phyloP scores from a whole-genome alignment of 306 rosid species.

The cucumber (Cucumis sativus) region DNA sequence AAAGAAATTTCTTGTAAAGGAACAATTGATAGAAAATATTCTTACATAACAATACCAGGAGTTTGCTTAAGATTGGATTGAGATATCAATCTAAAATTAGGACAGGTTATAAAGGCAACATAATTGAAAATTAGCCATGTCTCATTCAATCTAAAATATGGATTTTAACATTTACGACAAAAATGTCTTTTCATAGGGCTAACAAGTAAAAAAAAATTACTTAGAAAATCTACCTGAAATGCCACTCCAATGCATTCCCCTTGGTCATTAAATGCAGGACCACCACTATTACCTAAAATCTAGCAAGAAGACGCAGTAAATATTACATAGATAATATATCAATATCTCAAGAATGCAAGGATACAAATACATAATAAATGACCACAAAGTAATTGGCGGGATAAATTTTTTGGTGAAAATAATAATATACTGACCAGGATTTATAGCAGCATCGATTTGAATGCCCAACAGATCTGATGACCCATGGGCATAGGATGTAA shows the following conservation, averaged over 20 bases:
- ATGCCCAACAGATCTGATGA: constrained; percentile 93
- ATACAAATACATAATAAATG: not conserved
- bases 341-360: not conserved
- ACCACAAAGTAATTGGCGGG: not conserved
- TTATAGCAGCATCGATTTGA: constrained; percentile 98
- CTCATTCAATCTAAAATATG: not conserved
- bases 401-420: not conserved
- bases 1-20: constrained; percentile 39
- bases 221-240: constrained; percentile 79
- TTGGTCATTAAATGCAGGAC: constrained; percentile 91
- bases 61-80: constrained; percentile 4
- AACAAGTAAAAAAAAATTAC: not conserved
- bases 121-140: not conserved
- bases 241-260: constrained; percentile 99
- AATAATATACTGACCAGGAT: constrained; percentile 64
- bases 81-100: not conserved
- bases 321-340: constrained; percentile 17
- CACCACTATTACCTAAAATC: constrained; percentile 97
- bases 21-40: not conserved
- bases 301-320: constrained; percentile 28
- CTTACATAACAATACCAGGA: not conserved
- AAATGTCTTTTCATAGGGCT: not conserved
- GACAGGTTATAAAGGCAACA: not conserved
- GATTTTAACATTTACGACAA: not conserved
- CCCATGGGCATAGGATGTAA: constrained; percentile 94